Conservation (phyloP, 2,329 filamentous ascomycete genomes). For the Trichoderma sp. region DNA sequence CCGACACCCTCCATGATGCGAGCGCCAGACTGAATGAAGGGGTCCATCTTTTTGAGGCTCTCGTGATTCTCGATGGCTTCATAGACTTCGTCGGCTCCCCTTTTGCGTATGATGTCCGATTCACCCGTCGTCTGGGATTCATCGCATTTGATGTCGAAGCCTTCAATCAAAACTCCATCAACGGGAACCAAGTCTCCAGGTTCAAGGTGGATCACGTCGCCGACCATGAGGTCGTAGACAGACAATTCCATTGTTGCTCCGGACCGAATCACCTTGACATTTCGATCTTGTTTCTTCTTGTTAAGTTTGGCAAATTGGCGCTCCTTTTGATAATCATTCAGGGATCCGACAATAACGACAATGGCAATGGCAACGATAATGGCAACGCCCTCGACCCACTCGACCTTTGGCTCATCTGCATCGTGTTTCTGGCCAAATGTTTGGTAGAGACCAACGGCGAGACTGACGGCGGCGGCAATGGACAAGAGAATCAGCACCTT, state of each 20-base stretch:
- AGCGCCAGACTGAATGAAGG: constrained; percentile 80
- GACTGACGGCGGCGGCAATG: constrained; percentile 66
- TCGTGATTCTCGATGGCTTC: constrained; percentile 65
- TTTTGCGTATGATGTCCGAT: constrained; percentile 71
- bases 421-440: constrained; percentile 61
- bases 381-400: constrained; percentile 80
- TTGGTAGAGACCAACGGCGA: constrained; percentile 73
- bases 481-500: constrained; percentile 74
- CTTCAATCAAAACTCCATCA: constrained; percentile 69
- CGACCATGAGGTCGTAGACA: constrained; percentile 65
- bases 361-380: constrained; percentile 78
- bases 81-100: constrained; percentile 63
- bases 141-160: constrained; percentile 72
- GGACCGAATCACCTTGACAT: constrained; percentile 68
- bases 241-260: constrained; percentile 68
- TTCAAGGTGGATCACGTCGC: constrained; percentile 70
- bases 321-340: constrained; percentile 80
- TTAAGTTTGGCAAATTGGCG: constrained; percentile 75
- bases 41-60: constrained; percentile 69
- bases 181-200: constrained; percentile 72
- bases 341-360: constrained; percentile 70
- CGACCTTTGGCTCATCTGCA: constrained; percentile 53
- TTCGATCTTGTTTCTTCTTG: constrained; percentile 72
- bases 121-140: constrained; percentile 78
- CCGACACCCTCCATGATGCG: constrained; percentile 76